A percentile compares a stretch with the other conserved stretches of the same genome.
Evolutionary conservation across 225 moss, liverwort and hornwort genomes (phyloP).

Genomic region (Physcomitrium patens): DNA sequence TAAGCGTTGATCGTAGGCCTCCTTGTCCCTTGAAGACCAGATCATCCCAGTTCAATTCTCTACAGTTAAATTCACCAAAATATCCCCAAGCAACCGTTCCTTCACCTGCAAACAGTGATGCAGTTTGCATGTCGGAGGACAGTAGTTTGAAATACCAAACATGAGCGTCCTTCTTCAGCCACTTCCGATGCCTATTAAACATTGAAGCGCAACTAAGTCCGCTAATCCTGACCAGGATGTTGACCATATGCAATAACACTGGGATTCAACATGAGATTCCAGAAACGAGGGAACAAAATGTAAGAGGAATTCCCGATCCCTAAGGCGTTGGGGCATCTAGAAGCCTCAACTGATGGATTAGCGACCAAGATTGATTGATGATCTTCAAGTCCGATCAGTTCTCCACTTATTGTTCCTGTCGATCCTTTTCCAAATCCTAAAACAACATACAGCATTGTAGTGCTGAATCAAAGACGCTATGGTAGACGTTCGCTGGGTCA

Average conservation of each 20-base stretch:
- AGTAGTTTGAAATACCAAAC: constrained; percentile 31
- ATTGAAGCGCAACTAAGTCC: constrained; percentile 36
- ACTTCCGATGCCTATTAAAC: constrained; percentile 47
- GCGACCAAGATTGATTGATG: constrained; percentile 23
- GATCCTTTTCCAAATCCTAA: constrained; percentile 35
- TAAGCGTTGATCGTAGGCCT: constrained; percentile 23
- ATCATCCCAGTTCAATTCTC: constrained; percentile 30
- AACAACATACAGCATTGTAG: constrained; percentile 33
- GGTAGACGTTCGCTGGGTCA: constrained; percentile 24
- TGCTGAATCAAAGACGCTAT: constrained; percentile 31
- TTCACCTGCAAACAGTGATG: constrained; percentile 40
- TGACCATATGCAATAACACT: constrained; percentile 62
- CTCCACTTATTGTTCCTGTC: constrained; percentile 27
- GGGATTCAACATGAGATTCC: constrained; percentile 67
- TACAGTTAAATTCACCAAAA: constrained; percentile 25
- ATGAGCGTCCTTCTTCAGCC: constrained; percentile 36
- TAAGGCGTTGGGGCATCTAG: constrained; percentile 25
- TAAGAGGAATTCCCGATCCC: constrained; percentile 51
- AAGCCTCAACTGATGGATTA: constrained; percentile 28
- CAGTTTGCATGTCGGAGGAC: constrained; percentile 50
- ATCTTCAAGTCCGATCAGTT: constrained; percentile 36
- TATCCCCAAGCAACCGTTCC: constrained; percentile 26
- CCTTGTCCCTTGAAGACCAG: constrained; percentile 33
- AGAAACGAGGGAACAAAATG: constrained; percentile 66
- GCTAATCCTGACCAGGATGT: constrained; percentile 21